Base-by-base conservation (phyloP, 176 grass and related monocot species). In the Saccharum officinarum region DNA sequence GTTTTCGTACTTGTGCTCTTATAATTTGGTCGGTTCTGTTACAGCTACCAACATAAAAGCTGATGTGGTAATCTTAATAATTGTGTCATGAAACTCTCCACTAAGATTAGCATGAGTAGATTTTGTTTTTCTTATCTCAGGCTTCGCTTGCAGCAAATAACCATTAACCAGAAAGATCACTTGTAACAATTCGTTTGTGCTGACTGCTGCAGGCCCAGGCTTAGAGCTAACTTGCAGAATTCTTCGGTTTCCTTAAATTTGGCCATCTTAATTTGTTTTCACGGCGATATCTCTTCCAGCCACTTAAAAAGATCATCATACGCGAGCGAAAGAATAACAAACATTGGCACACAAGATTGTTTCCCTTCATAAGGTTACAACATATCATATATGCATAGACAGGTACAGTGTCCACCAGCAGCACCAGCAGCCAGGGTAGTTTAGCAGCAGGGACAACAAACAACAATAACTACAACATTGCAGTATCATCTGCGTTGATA, bases 291-390 rank as follows among this genome's bases (percentile, higher is more conserved):
- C 14, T 62, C 18, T 17, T 64, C 45, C 59, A 65, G 59, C 10
- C 8, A 63, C 4, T 37, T 6, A 1, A 77, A 38, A 2, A 37
- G 30, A 20, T 11, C 57, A 8, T 67, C 54, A 60, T 65, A 73
- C 52, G 20, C 10, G 16, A 50, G 10, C 10, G 13, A 78, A 79
- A 83, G 75, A 87, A 75, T 38, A 66, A 64, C 15, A 67, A 67
- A 78, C 26, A 50, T 54, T 67, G 73, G 34, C 10, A 78, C 88
- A 66, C 31, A 86, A 39, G 46, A 79, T 36, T 16, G 66, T 67
- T 15, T 79, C 45, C 77, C 68, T 67, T 69, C 45, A 59, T 67
- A 73, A 55, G 14, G 37, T 73, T 83, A 86, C 74, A 90, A 78
- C 67, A 63, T 69, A 78, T 65, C 12, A 69, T 57, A 77, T 34